Percentiles rank a stretch among this genome's conserved stretches.
Conservation (phyloP, 208 protist genomes). For the Plasmodiophora brassicae region DNA sequence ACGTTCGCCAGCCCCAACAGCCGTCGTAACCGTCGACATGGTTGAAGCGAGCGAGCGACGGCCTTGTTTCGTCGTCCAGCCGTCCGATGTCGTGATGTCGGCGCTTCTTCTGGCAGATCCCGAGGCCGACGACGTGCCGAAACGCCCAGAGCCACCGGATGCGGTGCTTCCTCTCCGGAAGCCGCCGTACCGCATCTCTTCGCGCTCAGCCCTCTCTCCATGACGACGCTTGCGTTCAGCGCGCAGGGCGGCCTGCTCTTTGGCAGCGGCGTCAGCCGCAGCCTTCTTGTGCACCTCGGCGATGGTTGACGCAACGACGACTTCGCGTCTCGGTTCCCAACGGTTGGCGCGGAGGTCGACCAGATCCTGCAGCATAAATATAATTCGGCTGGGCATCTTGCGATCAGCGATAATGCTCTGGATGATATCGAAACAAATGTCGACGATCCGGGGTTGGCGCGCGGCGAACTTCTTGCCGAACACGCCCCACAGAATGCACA, state of each 20-base stretch:
- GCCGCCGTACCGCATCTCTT: not conserved
- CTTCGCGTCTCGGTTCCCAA: not conserved
- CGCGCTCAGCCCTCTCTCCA: not conserved
- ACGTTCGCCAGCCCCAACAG: not conserved
- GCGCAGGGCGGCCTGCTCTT: not conserved
- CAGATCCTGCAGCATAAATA: constrained; percentile 1
- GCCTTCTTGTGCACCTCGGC: constrained; percentile 30
- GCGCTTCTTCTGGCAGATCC: not conserved
- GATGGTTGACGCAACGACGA: constrained; percentile 3
- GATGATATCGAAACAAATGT: not conserved
- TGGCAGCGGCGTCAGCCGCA: not conserved
- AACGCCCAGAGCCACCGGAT: not conserved
- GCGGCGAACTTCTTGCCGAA: not conserved
- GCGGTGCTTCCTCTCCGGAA: no score
- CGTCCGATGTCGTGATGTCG: not conserved
- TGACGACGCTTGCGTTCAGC: not conserved
- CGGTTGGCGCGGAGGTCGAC: not conserved
- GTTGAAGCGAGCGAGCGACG: no score
- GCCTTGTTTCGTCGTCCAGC: no score
- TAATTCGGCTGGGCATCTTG: not conserved
- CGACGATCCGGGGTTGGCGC: not conserved
- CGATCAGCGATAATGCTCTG: not conserved
- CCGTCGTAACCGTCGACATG: no score
- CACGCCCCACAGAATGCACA: not conserved
- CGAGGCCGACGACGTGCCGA: not conserved